Base-by-base conservation (phyloP, 164 flowering plant species). In the Cinnamomum chago region DNA sequence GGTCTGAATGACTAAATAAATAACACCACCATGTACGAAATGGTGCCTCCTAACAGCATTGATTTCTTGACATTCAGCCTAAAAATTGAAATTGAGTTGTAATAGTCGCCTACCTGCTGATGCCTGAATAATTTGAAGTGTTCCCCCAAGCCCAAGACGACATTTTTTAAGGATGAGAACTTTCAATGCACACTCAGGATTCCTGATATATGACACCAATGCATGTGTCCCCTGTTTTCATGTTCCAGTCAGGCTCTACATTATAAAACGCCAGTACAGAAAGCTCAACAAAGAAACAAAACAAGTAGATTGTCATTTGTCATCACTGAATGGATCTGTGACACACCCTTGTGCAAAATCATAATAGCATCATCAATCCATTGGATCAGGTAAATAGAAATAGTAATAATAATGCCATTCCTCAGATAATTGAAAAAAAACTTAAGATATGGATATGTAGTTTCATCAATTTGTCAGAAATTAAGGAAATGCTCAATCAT, bases 151-250 rank as follows among this genome's bases (percentile, higher is more conserved):
- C 70, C 95, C 92, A 74, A 95, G 90, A 68, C 83, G 84, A 77
- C 97, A 95, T 64, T 88, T 91, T 68, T 84, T 77, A 15, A 95
- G 83, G 18, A 79, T 79, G 82, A 95, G 75, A 79, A 87, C 83
- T 80, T 76, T 89, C 66, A 95, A 77, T 75, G 79, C 81, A 79
- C 95, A 89, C 50, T 77, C 83, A 51, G 92, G 86, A 81, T 83
- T 87, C 75, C 11, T 70, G 65, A 93, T 90, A 62, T 90, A 30
- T 20, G 88, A 85, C 27, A 81, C 84, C 79, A 95, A 77, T 58
- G 82, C 86, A 79, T 70, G 74, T 50, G 71, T 62, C 73, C 95
- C 98, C 99, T 95, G 95, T 6, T 20, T 71, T 71, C 30, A 73
- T 22, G 51, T 10, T 77, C 50, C 47, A 33, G 72, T 67, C 68